Percentiles rank a stretch among this genome's conserved stretches.
These are phyloP conservation scores for Ascochyta fabae DNA, from an alignment of 2,329 filamentous ascomycete species.

Conservation along the genomic window DNA sequence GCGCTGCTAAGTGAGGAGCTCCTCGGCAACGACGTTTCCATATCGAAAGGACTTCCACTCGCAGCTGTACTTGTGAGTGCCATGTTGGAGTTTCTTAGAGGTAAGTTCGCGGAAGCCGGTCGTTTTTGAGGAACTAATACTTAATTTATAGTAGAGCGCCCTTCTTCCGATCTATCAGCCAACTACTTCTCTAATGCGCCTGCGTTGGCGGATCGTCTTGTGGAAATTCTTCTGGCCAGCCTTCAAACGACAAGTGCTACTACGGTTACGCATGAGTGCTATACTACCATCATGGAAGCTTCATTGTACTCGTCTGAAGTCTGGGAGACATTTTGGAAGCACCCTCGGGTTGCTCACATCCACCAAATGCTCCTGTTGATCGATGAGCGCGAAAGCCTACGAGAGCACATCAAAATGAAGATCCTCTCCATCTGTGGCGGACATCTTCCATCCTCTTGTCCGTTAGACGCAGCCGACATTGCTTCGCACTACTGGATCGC, in stretches of 20 bases:
- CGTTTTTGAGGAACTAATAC: constrained; percentile 11
- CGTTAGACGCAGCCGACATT: constrained; percentile 38
- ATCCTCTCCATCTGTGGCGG: constrained; percentile 47
- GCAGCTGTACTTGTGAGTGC: constrained; percentile 37
- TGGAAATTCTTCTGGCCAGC: constrained; percentile 33
- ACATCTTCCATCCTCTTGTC: constrained; percentile 42
- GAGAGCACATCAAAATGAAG: constrained; percentile 35
- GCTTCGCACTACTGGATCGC: constrained; percentile 43
- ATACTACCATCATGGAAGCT: constrained; percentile 45
- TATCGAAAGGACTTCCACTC: constrained; percentile 33
- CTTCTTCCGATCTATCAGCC: constrained; percentile 37
- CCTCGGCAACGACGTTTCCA: constrained; percentile 28
- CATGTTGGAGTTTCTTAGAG: constrained; percentile 45
- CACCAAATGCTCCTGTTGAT: constrained; percentile 42
- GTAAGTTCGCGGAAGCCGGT: constrained; percentile 22
- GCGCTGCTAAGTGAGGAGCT: constrained; percentile 39
- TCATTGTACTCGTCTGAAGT: constrained; percentile 43
- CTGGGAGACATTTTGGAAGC: constrained; percentile 43
- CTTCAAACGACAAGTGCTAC: constrained; percentile 26
- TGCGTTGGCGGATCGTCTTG: constrained; percentile 40
- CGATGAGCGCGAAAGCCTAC: constrained; percentile 29
- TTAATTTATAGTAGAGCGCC: constrained; percentile 45
- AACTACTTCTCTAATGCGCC: constrained; percentile 43
- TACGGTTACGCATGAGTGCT: constrained; percentile 31
- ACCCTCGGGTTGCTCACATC: constrained; percentile 30